Evolutionary conservation across 2,329 filamentous ascomycete species (phyloP).

Genomic region (Didymella pomorum): DNA sequence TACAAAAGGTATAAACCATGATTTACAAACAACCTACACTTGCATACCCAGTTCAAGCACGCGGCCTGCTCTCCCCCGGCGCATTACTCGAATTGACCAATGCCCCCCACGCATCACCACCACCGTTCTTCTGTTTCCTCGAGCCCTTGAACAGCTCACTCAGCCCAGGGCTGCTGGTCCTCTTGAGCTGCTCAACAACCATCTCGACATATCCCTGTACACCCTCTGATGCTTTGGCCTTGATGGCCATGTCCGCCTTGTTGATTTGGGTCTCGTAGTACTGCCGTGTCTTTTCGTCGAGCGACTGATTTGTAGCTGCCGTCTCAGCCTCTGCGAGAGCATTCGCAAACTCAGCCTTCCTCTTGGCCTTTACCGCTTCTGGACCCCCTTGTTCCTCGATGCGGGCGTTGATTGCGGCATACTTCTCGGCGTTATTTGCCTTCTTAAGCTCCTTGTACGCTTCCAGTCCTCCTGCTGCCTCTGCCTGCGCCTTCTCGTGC

Average conservation of each 20-base stretch:
- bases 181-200: constrained; percentile 22
- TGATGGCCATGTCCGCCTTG: constrained; percentile 34
- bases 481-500: constrained; percentile 22
- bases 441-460: constrained; percentile 21
- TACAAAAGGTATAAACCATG: constrained; percentile 20
- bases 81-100: constrained; percentile 27
- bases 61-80: constrained; percentile 7
- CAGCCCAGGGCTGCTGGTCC: constrained; percentile 13
- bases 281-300: constrained; percentile 23
- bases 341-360: constrained; percentile 23
- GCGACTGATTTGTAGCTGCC: constrained; percentile 25
- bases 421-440: constrained; percentile 15
- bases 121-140: constrained; percentile 6
- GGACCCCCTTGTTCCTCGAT: constrained; percentile 23
- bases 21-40: constrained; percentile 12
- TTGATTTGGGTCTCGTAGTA: constrained; percentile 29
- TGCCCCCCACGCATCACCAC: constrained; percentile 30
- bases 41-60: constrained; percentile 5
- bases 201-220: constrained; percentile 29
- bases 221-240: constrained; percentile 26
- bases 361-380: constrained; percentile 18
- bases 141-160: constrained; percentile 5
- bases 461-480: constrained; percentile 29
- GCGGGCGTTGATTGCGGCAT: constrained; percentile 11
- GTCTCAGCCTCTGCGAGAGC: constrained; percentile 32